A percentile compares a stretch with the other conserved stretches of the same genome.
Conservation (phyloP, 139 green algal species). For the Chlorella sp. region DNA sequence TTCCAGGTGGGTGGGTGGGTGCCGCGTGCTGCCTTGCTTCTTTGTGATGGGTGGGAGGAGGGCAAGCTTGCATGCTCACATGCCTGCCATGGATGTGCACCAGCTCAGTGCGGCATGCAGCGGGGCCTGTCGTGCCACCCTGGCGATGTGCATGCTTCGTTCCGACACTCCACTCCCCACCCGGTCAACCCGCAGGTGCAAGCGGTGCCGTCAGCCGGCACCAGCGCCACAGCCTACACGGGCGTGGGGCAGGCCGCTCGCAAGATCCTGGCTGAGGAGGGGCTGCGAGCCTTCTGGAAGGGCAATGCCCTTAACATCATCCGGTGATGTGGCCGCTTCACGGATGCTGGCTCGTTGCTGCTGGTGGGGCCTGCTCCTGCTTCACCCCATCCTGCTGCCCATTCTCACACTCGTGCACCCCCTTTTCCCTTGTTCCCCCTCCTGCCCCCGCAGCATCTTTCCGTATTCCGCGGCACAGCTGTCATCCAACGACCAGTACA, state of each 20-base stretch:
- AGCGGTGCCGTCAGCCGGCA: slow-evolving; percentile 56
- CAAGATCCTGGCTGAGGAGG: slow-evolving; percentile 93
- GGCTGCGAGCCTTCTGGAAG: slow-evolving; percentile 92
- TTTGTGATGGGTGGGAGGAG: no score
- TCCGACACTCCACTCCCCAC: no score
- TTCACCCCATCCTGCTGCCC: no score
- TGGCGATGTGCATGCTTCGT: no score
- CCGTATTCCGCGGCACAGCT: slow-evolving; percentile 89
- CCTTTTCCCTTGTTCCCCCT: no score
- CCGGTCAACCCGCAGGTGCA: slow-evolving; percentile 10
- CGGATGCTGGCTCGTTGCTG: no score
- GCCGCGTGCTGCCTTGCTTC: not conserved
- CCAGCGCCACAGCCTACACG: slow-evolving; percentile 76
- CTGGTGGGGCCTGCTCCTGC: no score
- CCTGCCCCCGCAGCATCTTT: slow-evolving; percentile 72
- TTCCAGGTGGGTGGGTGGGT: slow-evolving; percentile 88
- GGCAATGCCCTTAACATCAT: slow-evolving; percentile 94
- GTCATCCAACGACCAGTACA: slow-evolving; percentile 55
- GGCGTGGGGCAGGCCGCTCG: slow-evolving; percentile 81
- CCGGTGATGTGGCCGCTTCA: slow-evolving; percentile 32
- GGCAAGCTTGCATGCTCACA: no score
- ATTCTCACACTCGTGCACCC: no score
- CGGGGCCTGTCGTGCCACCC: no score
- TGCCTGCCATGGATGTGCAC: no score
- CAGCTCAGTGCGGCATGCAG: no score